phyloP scores from a whole-genome alignment of 306 rosid species.

The Sindora glabra region DNA sequence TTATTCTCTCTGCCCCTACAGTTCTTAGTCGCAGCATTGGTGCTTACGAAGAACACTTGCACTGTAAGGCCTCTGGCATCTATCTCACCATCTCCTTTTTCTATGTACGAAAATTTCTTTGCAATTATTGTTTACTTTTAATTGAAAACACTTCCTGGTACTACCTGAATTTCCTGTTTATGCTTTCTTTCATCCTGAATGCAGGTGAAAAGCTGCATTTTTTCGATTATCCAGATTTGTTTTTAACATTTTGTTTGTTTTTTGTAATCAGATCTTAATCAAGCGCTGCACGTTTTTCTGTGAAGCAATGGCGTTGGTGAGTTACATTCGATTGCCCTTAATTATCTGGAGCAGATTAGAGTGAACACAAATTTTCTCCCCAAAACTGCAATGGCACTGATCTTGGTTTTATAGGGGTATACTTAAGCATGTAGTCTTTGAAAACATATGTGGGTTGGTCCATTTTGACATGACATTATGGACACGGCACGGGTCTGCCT shows the following conservation, averaged over 20 bases:
- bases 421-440: too few relatives aligned
- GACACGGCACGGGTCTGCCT: too few relatives aligned
- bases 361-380: too few relatives aligned
- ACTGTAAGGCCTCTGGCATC: not conserved
- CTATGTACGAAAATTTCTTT: too few relatives aligned
- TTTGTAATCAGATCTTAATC: conserved; percentile 41
- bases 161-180: not conserved
- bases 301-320: conserved; percentile 78
- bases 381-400: not conserved
- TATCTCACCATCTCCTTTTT: not conserved
- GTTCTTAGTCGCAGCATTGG: not conserved
- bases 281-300: conserved; percentile 29
- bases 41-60: conserved; percentile 18
- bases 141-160: not conserved
- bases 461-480: too few relatives aligned
- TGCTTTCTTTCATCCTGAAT: not conserved
- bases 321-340: not conserved
- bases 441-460: too few relatives aligned
- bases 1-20: not conserved
- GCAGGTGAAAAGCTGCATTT: not conserved
- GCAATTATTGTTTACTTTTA: too few relatives aligned
- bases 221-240: not conserved
- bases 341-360: not conserved
- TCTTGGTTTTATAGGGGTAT: too few relatives aligned
- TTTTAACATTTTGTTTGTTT: not conserved